Evolutionary conservation across 805 yeast species (phyloP).

Genomic region (Starmerella ratchasimensis): DNA sequence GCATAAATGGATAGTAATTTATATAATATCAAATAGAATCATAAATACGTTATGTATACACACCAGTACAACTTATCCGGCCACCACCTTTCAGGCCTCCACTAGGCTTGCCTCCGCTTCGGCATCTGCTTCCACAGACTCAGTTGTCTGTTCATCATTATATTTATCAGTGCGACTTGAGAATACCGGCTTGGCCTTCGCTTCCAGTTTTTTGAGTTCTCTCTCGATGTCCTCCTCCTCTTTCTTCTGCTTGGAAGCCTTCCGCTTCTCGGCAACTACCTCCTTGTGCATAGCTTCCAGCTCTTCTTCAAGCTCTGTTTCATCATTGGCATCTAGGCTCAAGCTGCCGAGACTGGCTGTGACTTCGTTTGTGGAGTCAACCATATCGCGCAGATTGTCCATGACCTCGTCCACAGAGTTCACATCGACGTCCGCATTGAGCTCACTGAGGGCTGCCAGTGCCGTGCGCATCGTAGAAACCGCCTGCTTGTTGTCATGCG

Average conservation of each 20-base stretch:
- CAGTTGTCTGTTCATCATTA: no score
- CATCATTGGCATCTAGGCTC: slow-evolving; percentile 22
- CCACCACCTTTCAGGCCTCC: no score
- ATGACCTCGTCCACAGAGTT: slow-evolving; percentile 36
- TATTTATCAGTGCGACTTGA: no score
- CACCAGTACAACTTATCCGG: no score
- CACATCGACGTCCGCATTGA: slow-evolving; percentile 27
- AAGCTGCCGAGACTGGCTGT: slow-evolving; percentile 25
- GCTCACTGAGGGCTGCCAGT: slow-evolving; percentile 26
- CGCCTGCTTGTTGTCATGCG: slow-evolving; percentile 31
- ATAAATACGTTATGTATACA: no score
- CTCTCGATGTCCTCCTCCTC: neutral
- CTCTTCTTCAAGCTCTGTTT: slow-evolving; percentile 31
- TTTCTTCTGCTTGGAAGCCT: slow-evolving; percentile 6
- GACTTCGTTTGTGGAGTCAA: slow-evolving; percentile 30
- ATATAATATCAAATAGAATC: no score
- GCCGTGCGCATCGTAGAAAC: slow-evolving; percentile 30
- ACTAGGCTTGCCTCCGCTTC: no score
- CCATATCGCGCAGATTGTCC: slow-evolving; percentile 30
- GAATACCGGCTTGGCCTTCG: no score
- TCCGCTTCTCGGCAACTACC: slow-evolving; percentile 4
- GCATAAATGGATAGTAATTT: no score
- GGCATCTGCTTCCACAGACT: no score
- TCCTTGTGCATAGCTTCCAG: slow-evolving; percentile 25
- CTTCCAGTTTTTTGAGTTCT: neutral